These are phyloP conservation scores for Lachancea waltii DNA, from an alignment of 805 yeast species.

Conservation along the genomic window DNA sequence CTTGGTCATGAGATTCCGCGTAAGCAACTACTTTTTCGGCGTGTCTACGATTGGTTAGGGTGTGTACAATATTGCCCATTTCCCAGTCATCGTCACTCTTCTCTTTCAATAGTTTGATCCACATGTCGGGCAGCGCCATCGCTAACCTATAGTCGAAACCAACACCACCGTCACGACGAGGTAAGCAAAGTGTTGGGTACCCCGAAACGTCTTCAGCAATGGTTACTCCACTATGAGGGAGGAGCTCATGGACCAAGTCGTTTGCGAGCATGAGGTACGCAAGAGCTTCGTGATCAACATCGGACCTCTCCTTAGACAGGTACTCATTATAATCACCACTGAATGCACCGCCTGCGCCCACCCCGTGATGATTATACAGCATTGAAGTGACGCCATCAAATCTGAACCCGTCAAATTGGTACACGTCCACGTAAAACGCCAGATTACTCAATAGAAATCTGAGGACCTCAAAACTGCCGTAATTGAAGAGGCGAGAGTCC, in stretches of 20 bases:
- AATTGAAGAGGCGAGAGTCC: conserved; percentile 95
- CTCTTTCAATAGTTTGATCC: conserved; percentile 92
- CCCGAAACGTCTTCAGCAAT: conserved; percentile 98
- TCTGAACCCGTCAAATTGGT: conserved; percentile 88
- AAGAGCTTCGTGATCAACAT: conserved; percentile 83
- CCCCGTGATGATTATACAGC: conserved; percentile 89
- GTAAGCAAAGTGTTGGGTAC: conserved; percentile 88
- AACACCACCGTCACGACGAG: conserved; percentile 71
- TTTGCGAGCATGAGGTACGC: conserved; percentile 89
- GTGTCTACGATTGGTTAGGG: conserved; percentile 82
- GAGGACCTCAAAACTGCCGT: conserved; percentile 85
- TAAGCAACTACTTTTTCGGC: conserved; percentile 85
- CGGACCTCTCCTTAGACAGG: conserved; percentile 54
- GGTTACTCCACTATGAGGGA: conserved; percentile 52
- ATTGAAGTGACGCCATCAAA: conserved; percentile 95
- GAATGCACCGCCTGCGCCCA: conserved; percentile 74
- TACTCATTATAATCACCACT: conserved; percentile 92
- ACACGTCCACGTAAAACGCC: conserved; percentile 76
- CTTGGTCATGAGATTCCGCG: conserved; percentile 96
- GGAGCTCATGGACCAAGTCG: conserved; percentile 53
- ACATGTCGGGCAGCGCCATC: conserved; percentile 98
- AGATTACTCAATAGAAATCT: conserved; percentile 80
- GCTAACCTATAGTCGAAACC: conserved; percentile 92
- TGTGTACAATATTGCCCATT: conserved; percentile 67
- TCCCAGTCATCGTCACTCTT: conserved; percentile 87